Base-by-base conservation (phyloP, 352 stramenopile genomes). In the Phytophthora litchii region DNA sequence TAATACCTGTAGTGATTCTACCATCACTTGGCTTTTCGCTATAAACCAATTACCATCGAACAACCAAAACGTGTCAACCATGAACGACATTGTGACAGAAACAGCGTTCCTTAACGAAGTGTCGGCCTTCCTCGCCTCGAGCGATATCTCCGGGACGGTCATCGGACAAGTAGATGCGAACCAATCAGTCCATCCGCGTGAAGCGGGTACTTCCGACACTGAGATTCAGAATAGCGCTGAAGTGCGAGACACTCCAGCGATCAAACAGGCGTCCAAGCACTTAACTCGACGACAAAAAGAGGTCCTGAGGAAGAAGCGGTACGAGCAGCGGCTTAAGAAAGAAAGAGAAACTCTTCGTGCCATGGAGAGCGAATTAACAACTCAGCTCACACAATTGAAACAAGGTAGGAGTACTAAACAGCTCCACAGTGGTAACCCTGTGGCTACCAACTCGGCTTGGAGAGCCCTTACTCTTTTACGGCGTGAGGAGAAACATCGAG, bases 241-340 rank as follows among this genome's bases (percentile, higher is more conserved):
- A 14, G 19, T 10, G 3, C 40, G 13, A 48, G 41, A 14, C 14
- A 13, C n/a, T 21, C 17, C 17, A 52, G 13, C 16, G 35, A 35
- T n/a, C 20, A 44, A 32, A 9, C 32, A 4, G 3, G 45, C 29
- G 17, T 52, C 29, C 1, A 34, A 43, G 4, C 46, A 53, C 6
- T 43, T 43, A 43, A 53, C 45, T 1, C 12, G 16, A 7, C 29
- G 45, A 19, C 29, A 52, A 23, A 53, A 52, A n/a, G 29, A 53
- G 19, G 21, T 53, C 9, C 3, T 53, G 13, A 32, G 46, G 11
- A 53, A 53, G 31, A 53, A 53, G 45, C 29, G 29, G 29, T 52
- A 52, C 11, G 45, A 41, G 4, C 29, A 31, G 3, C 45, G 45
- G 20, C 45, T 41, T 9, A 41, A 41, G 29, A 42, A 52, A 2